These are phyloP conservation scores for Diplodia scrobiculata DNA, from an alignment of 2,329 filamentous ascomycete genomes.

Conservation along the genomic window DNA sequence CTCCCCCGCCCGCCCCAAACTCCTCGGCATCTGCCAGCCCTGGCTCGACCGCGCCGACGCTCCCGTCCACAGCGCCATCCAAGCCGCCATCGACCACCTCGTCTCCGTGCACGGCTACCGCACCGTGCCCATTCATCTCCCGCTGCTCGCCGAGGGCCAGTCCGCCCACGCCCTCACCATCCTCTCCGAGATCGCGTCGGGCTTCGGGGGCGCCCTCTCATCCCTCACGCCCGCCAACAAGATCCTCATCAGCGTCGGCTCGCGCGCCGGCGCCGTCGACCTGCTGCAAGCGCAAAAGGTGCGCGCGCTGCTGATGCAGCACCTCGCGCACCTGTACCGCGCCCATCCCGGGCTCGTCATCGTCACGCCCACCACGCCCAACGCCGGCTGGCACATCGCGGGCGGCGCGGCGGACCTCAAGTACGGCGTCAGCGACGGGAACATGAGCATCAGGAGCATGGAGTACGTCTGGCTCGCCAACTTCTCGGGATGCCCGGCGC, in stretches of 20 bases:
- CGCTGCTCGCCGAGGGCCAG: constrained; percentile 70
- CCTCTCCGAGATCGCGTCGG: constrained; percentile 67
- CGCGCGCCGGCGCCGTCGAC: constrained; percentile 67
- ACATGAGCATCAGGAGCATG: constrained; percentile 75
- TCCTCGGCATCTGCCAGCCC: constrained; percentile 68
- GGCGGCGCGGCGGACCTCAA: constrained; percentile 63
- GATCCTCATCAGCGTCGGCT: constrained; percentile 66
- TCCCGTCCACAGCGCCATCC: constrained; percentile 63
- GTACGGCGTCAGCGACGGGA: constrained; percentile 71
- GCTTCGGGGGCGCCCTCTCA: constrained; percentile 51
- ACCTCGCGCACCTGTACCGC: constrained; percentile 71
- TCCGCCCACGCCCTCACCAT: constrained; percentile 77
- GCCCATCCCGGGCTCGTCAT: constrained; percentile 74
- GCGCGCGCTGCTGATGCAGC: constrained; percentile 74
- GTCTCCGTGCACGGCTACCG: constrained; percentile 56
- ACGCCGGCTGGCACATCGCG: constrained; percentile 70
- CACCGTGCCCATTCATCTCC: constrained; percentile 64
- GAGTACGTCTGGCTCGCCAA: constrained; percentile 85
- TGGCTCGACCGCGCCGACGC: constrained; percentile 72
- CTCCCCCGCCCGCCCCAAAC: constrained; percentile 51
- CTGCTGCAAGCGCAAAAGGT: constrained; percentile 73
- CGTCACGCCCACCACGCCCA: constrained; percentile 74
- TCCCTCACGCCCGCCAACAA: constrained; percentile 68
- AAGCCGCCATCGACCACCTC: constrained; percentile 63
- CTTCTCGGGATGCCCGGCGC: constrained; percentile 73